Conservation (phyloP, 2,329 filamentous ascomycete genomes). For the Colletotrichum spinosum region DNA sequence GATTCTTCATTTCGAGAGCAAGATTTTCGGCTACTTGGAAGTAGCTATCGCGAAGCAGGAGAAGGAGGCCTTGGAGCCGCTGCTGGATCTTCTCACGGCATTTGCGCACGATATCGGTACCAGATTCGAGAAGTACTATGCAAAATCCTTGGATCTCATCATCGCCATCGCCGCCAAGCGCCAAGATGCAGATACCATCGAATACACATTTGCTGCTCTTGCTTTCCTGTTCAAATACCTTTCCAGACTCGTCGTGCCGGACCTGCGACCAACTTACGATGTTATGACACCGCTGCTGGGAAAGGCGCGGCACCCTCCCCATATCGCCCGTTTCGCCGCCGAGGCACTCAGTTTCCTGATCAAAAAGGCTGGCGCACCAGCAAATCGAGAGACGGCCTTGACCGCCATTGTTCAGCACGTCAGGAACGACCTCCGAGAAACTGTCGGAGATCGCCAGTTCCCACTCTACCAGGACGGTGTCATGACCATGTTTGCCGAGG, state of each 20-base stretch:
- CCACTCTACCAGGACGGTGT: constrained; percentile 85
- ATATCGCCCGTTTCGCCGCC: constrained; percentile 91
- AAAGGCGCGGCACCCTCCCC: constrained; percentile 82
- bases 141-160: constrained; percentile 78
- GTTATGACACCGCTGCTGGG: constrained; percentile 88
- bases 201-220: constrained; percentile 95
- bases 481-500: constrained; percentile 92
- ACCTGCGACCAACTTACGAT: constrained; percentile 86
- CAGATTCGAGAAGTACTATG: constrained; percentile 90
- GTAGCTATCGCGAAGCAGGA: constrained; percentile 83
- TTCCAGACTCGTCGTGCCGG: constrained; percentile 85
- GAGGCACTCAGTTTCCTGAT: constrained; percentile 95
- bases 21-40: constrained; percentile 82
- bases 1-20: constrained; percentile 89
- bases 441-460: constrained; percentile 67
- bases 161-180: constrained; percentile 82
- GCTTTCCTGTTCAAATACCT: constrained; percentile 98
- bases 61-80: constrained; percentile 82
- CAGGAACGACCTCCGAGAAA: constrained; percentile 72
- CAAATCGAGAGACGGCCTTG: constrained; percentile 80
- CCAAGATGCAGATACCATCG: constrained; percentile 87
- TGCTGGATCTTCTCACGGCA: constrained; percentile 88
- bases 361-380: constrained; percentile 84
- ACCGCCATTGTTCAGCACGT: constrained; percentile 78
- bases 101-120: constrained; percentile 94